Evolutionary conservation across 306 rosid genomes (phyloP).

Genomic region (Prunus mume): DNA sequence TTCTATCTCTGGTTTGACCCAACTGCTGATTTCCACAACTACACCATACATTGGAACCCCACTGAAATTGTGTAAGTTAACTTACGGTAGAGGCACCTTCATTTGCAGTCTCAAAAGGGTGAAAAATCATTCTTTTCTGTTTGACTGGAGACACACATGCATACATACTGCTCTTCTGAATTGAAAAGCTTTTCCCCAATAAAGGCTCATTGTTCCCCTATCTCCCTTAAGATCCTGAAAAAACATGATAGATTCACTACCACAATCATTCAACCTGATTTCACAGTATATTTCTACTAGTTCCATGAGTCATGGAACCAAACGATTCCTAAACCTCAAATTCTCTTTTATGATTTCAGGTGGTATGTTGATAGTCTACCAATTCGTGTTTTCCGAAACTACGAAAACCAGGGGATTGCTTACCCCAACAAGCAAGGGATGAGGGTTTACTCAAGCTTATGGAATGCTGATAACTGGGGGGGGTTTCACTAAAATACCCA

Average conservation of each 20-base stretch:
- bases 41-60: conserved; percentile 71
- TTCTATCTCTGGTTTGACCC: conserved; percentile 83
- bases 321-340: not conserved
- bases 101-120: not conserved
- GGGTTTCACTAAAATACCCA: too few relatives aligned
- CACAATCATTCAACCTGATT: not conserved
- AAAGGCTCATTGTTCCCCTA: too few relatives aligned
- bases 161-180: too few relatives aligned
- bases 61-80: conserved; percentile 50
- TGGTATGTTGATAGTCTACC: conserved; percentile 78
- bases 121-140: not conserved
- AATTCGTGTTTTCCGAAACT: conserved; percentile 70
- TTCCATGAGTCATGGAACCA: not conserved
- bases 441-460: conserved; percentile 34
- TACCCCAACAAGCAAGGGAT: conserved; percentile 78
- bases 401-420: conserved; percentile 48
- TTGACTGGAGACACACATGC: too few relatives aligned
- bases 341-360: conserved; percentile 36
- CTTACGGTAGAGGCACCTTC: conserved; percentile 4
- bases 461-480: conserved; percentile 88
- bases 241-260: too few relatives aligned
- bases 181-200: too few relatives aligned
- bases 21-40: conserved; percentile 58
- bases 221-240: too few relatives aligned
- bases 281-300: not conserved